Evolutionary conservation across 202 grass and related monocot species (phyloP).

Genomic region (Carex arenaria): DNA sequence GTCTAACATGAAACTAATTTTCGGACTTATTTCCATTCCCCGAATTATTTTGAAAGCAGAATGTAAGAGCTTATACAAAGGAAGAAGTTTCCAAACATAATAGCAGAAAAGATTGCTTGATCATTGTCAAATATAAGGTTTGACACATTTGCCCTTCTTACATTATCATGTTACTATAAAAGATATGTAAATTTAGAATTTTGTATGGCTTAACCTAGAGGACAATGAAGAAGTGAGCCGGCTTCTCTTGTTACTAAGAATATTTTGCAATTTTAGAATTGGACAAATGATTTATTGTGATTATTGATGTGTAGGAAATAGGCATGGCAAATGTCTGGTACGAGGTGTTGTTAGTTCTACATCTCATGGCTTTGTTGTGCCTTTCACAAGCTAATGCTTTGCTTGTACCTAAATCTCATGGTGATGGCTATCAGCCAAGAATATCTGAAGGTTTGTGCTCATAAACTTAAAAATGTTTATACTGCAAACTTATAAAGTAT

Average conservation of each 20-base stretch:
- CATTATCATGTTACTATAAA: too few species aligned
- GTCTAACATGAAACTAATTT: too few species aligned
- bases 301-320: slow-evolving; percentile 62
- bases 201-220: slow-evolving; percentile 88
- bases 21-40: too few species aligned
- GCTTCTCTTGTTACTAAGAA: background rate
- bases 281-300: slow-evolving; percentile 6
- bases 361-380: slow-evolving; percentile 90
- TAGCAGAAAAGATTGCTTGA: too few species aligned
- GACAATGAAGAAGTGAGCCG: slow-evolving; percentile 56
- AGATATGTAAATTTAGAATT: too few species aligned
- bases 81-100: too few species aligned
- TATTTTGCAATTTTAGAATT: background rate
- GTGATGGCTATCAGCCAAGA: slow-evolving; percentile 68
- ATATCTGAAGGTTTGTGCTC: slow-evolving; percentile 69
- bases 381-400: slow-evolving; percentile 79
- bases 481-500: too few species aligned
- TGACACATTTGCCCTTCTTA: too few species aligned
- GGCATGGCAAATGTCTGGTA: slow-evolving; percentile 79
- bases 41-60: too few species aligned
- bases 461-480: background rate
- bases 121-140: too few species aligned
- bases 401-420: slow-evolving; percentile 77
- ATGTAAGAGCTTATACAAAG: too few species aligned
- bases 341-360: slow-evolving; percentile 88